Base-by-base conservation (phyloP, 768 basidiomycete species). In the Lenzites betulinus region DNA sequence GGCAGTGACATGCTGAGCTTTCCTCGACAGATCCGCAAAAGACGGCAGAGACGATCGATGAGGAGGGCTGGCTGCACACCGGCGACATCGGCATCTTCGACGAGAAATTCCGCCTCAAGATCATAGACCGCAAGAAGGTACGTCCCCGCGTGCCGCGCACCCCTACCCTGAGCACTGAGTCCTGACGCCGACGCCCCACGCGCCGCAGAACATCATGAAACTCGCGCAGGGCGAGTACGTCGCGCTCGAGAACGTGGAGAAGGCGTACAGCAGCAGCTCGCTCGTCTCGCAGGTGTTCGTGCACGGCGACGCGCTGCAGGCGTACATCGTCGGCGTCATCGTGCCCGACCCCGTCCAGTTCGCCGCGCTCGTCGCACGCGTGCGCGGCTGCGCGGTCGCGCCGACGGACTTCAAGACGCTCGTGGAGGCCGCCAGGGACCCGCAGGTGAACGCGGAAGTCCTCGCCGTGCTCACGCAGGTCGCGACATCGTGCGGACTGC, bases 161-260 rank as follows among this genome's bases (percentile, higher is more conserved):
- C 22, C 57, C 23, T 38, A 16, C 33, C 47, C 35, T 20, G 51
- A 23, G 20, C 56, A 20, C n/a, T 41, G 26, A 11, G 44, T 28
- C n/a, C 8, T 15, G 7, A 13, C 6, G 22, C 33, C 49, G 33
- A 56, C 22, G 35, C 51, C 28, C 39, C 23, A 30, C 11, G 28
- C n/a, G 18, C 38, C 41, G 25, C 63, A 92, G 92, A 99, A 99
- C 75, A 94, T 99, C 72, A 93, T 98, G 90, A 99, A 99, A 76
- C 90, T 99, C 49, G 80, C 91, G 12, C 97, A 99, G 75, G 97
- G 96, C 61, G 97, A 99, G 77, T 99, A 98, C 70, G 95, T 99
- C 56, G 96, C 96, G 41, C 81, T 98, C 47, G 96, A 99, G 77
- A 97, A 95, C 77, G 82, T 97, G 51, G 95, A 98, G 76, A 91